Conservation (phyloP, 1,284 basidiomycete species). For the Lentinula novae-zelandiae region DNA sequence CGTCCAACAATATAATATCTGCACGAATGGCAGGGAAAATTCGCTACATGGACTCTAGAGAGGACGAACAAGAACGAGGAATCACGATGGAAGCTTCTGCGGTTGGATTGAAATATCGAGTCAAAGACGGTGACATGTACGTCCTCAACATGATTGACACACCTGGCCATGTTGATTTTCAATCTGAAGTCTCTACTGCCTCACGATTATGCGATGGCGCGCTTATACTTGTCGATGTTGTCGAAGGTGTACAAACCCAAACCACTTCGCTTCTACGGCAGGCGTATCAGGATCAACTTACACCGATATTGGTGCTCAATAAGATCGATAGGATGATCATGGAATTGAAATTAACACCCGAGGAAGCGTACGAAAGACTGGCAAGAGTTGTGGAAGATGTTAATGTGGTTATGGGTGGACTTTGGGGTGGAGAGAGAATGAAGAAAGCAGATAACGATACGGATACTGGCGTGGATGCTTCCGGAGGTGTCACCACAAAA, state of each 20-base stretch:
- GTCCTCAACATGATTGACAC: slow-evolving; percentile 97
- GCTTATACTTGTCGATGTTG: slow-evolving; percentile 94
- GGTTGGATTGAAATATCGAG: slow-evolving; percentile 81
- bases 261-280: slow-evolving; percentile 95
- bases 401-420: slow-evolving; percentile 96
- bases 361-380: slow-evolving; percentile 94
- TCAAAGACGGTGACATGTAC: slow-evolving; percentile 60
- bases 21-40: slow-evolving; percentile 94
- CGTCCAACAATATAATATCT: slow-evolving; percentile 98
- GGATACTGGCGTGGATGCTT: slow-evolving; percentile 76
- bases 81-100: slow-evolving; percentile 99
- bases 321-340: slow-evolving; percentile 96
- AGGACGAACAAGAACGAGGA: slow-evolving; percentile 96
- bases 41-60: slow-evolving; percentile 92
- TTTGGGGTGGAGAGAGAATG: slow-evolving; percentile 97
- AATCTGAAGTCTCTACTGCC: slow-evolving; percentile 93
- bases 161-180: slow-evolving; percentile 98
- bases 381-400: slow-evolving; percentile 94
- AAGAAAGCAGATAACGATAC: slow-evolving; percentile 85
- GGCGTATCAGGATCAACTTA: slow-evolving; percentile 89
- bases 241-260: slow-evolving; percentile 98
- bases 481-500: slow-evolving; percentile 62
- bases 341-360: slow-evolving; percentile 88
- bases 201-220: slow-evolving; percentile 94
- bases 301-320: slow-evolving; percentile 95